phyloP scores from a whole-genome alignment of 2,329 filamentous ascomycete genomes.

The Lecanicillium sp. region DNA sequence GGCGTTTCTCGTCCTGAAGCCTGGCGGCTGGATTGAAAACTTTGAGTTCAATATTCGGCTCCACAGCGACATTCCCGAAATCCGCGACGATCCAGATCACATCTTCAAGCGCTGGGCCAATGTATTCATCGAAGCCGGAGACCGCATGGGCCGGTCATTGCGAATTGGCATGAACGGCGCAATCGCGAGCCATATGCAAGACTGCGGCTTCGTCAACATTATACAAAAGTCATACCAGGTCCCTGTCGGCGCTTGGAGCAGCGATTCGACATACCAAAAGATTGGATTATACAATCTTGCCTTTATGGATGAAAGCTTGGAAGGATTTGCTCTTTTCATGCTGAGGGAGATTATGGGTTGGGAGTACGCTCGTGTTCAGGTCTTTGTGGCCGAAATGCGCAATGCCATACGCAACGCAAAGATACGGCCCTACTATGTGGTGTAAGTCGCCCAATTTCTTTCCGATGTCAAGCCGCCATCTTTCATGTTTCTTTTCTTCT shows the following conservation, averaged over 20 bases:
- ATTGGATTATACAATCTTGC: constrained; percentile 14
- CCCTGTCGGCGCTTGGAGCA: constrained; percentile 13
- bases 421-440: constrained; percentile 15
- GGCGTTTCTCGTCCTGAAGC: constrained; percentile 42
- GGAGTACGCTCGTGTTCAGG: constrained; percentile 15
- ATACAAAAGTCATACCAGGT: constrained; percentile 12
- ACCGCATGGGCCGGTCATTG: constrained; percentile 16
- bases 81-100: constrained; percentile 16
- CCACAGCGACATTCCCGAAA: constrained; percentile 14
- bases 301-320: constrained; percentile 18
- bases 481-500: background rate
- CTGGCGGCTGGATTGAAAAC: constrained; percentile 40
- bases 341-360: constrained; percentile 19
- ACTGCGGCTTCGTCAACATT: constrained; percentile 16
- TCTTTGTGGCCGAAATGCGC: constrained; percentile 17
- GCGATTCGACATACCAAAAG: constrained; percentile 9
- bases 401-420: constrained; percentile 13
- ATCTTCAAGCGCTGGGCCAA: constrained; percentile 18
- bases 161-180: constrained; percentile 12
- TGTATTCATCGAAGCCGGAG: constrained; percentile 16
- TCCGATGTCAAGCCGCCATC: too few species aligned
- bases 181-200: constrained; percentile 14
- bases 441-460: constrained; percentile 15
- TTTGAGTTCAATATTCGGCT: constrained; percentile 15
- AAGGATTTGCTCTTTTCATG: constrained; percentile 19